phyloP scores from a whole-genome alignment of 1,284 basidiomycete species.

The Leccinum variabile region DNA sequence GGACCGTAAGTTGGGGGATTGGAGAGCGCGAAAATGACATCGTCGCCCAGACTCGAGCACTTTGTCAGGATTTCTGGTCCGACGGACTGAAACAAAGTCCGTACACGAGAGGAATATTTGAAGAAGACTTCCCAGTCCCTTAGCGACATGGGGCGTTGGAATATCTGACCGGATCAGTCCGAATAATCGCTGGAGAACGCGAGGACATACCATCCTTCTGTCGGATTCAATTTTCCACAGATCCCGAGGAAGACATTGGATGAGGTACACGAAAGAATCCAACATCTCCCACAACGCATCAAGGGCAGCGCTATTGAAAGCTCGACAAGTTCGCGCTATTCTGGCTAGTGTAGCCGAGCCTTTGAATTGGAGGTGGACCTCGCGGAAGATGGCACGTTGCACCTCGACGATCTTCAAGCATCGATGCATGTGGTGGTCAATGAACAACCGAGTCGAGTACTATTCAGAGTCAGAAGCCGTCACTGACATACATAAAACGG shows the following conservation, averaged over 20 bases:
- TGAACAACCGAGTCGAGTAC: neutral
- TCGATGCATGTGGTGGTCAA: slow-evolving; percentile 19
- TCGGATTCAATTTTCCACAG: slow-evolving; percentile 25
- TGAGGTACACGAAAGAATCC: slow-evolving; percentile 22
- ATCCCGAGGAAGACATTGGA: slow-evolving; percentile 29
- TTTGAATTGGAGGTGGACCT: slow-evolving; percentile 8
- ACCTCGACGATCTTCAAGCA: slow-evolving; percentile 31
- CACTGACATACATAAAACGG: neutral
- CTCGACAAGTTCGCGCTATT: slow-evolving; percentile 30
- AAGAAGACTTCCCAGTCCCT: slow-evolving; percentile 33
- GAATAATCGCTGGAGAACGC: neutral
- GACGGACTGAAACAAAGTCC: slow-evolving; percentile 5
- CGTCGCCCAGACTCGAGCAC: slow-evolving; percentile 17
- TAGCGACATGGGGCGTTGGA: slow-evolving; percentile 30
- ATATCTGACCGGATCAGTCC: slow-evolving; percentile 19
- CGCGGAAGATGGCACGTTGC: slow-evolving; percentile 23
- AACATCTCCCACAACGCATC: slow-evolving; percentile 29
- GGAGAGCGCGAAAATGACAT: slow-evolving; percentile 28
- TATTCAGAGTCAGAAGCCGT: slow-evolving; percentile 2
- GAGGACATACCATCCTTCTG: slow-evolving; percentile 19
- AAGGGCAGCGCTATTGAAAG: slow-evolving; percentile 24
- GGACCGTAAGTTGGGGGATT: slow-evolving; percentile 25
- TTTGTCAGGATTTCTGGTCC: neutral
- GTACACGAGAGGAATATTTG: slow-evolving; percentile 26
- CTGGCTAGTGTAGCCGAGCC: slow-evolving; percentile 18